Evolutionary conservation across 2,329 filamentous ascomycete species (phyloP).

Genomic region (Aureobasidium sp.): DNA sequence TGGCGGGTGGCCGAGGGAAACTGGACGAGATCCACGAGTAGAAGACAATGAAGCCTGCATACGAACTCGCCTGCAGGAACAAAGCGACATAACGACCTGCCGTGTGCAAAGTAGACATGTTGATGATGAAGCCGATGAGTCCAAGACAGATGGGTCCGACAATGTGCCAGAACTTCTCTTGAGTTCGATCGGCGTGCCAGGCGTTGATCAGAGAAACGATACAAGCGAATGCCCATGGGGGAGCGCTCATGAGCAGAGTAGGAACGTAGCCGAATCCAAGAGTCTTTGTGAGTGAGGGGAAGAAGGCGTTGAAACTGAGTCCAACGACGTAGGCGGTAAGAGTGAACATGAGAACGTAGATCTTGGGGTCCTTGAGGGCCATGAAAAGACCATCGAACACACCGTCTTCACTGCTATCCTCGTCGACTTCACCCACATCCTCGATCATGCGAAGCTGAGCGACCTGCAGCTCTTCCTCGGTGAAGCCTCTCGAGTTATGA

Average conservation of each 20-base stretch:
- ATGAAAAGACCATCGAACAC: slow-evolving; percentile 18
- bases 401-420: slow-evolving; percentile 40
- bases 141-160: slow-evolving; percentile 47
- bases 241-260: slow-evolving; percentile 29
- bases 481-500: slow-evolving; percentile 33
- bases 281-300: slow-evolving; percentile 31
- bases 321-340: slow-evolving; percentile 1
- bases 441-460: slow-evolving; percentile 34
- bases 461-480: slow-evolving; percentile 27
- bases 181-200: slow-evolving; percentile 24
- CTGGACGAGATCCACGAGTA: slow-evolving; percentile 49
- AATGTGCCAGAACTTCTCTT: slow-evolving; percentile 51
- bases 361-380: slow-evolving; percentile 23
- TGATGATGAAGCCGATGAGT: slow-evolving; percentile 53
- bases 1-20: slow-evolving; percentile 24
- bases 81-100: slow-evolving; percentile 55
- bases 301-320: slow-evolving; percentile 25
- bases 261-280: slow-evolving; percentile 33
- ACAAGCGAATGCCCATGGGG: slow-evolving; percentile 30
- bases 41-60: slow-evolving; percentile 52
- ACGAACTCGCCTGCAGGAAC: slow-evolving; percentile 53
- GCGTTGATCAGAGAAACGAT: slow-evolving; percentile 18
- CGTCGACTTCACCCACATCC: slow-evolving; percentile 31
- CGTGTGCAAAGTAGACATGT: slow-evolving; percentile 50
- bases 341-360: slow-evolving; percentile 19